These are phyloP conservation scores for Blastomyces emzantsi DNA, from an alignment of 2,329 filamentous ascomycete genomes.

Conservation along the genomic window DNA sequence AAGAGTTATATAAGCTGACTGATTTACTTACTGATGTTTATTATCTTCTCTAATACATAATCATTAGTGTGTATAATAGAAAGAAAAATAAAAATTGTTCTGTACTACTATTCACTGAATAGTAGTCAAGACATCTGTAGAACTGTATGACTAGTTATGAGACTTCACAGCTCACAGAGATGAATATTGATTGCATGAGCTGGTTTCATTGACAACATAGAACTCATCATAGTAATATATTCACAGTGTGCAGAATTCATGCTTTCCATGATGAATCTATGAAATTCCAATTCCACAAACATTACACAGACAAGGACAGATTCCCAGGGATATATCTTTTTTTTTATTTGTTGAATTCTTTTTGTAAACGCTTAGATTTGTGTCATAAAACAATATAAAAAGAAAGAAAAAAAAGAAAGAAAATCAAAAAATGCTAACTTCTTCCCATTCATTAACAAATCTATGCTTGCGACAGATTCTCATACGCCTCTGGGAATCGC, in stretches of 20 bases:
- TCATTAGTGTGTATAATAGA: neutral
- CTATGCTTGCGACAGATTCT: slow-evolving; percentile 39
- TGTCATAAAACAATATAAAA: slow-evolving; percentile 5
- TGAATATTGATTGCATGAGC: too few relatives aligned
- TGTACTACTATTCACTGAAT: neutral
- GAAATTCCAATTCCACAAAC: neutral
- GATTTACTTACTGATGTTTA: neutral
- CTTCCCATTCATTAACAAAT: slow-evolving; percentile 16
- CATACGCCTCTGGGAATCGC: slow-evolving; percentile 84
- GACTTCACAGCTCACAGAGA: too few relatives aligned
- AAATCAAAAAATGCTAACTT: slow-evolving; percentile 6
- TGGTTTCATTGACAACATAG: too few relatives aligned
- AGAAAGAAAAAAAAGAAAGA: neutral
- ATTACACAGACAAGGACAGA: neutral
- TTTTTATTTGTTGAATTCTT: neutral
- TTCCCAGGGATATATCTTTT: neutral
- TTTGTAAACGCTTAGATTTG: neutral
- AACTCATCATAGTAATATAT: neutral
- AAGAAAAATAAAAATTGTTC: neutral
- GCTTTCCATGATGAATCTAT: neutral
- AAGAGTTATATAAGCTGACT: neutral
- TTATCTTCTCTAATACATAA: neutral
- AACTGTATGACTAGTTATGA: neutral
- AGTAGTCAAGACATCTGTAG: neutral
- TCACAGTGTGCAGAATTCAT: neutral